Evolutionary conservation across 352 stramenopile species (phyloP), one percentile per base, ranked within the genome.

Genomic region (Globisporangium paddicum): DNA sequence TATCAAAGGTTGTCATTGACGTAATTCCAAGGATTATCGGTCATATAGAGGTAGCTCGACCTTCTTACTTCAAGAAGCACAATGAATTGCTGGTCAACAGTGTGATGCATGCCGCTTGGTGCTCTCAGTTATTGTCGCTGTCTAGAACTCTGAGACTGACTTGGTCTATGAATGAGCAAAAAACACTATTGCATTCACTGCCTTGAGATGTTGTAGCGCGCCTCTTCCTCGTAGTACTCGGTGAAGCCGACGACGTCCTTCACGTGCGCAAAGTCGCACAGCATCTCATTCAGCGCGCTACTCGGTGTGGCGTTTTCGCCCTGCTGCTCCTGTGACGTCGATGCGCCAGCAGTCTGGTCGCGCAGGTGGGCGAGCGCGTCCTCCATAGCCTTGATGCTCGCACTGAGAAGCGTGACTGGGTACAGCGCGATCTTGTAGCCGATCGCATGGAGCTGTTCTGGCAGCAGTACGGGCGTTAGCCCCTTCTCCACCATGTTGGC

Each of bases 351-450:
- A 8, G 58, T 51, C 44, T 91, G 87, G 23, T 83, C 71, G 55
- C 89, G 82, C 13, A 98, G 91, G 23, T 86, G 77, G 26, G 77
- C 59, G 46, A 98, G 77, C 35, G 87, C 87, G 59, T 87, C 64
- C 59, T 96, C 75, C 92, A 98, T 98, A 25, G 87, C 85, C 66
- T 96, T 96, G 59, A 98, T 97, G 21, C 84, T 96, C 10, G 89
- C 89, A 61, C 86, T 98, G 11, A 98, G 68, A 48, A 98, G 66
- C 49, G 93, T 98, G 49, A 98, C 70, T 8, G 96, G 96, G 75
- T 98, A 98, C 16, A 87, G 86, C 14, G 87, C 94, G 62, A 98
- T 87, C 28, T 83, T 97, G 69, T 97, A 98, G 32, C 96, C 93
- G 61, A 98, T 96, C 57, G 83, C 54, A 49, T 87, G 72, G n/a